Evolutionary conservation across 164 flowering plant species (phyloP), one percentile per base, ranked within the genome.

Genomic region (Kalanchoe fedtschenkoi): DNA sequence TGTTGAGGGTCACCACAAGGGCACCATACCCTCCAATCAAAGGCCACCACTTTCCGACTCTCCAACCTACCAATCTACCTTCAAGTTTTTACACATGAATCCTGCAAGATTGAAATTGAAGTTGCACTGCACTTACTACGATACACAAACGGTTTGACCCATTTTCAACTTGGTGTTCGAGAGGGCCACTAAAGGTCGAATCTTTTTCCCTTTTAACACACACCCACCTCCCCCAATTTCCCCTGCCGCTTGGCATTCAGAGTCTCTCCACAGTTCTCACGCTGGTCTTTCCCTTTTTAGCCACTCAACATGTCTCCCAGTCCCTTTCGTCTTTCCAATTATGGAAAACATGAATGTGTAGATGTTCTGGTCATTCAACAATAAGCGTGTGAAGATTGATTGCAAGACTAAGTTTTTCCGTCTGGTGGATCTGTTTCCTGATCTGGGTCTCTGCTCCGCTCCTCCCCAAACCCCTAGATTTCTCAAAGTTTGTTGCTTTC

Each of bases 21-120:
- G 30, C 56, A 61, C 74, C 74, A 69, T 67, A 26, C 33, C 74
- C 68, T 57, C 84, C 86, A 80, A 82, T 82, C 79, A 79, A 34
- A 77, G 28, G 43, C 54, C 75, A 70, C 76, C 82, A 78, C 76
- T 78, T 61, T 65, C 68, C 42, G 5, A 33, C 44, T 54, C 41
- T 34, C 29, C 60, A n/a, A n/a, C n/a, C n/a, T n/a, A n/a, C n/a
- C n/a, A n/a, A n/a, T n/a, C n/a, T n/a, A n/a, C n/a, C n/a, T n/a
- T n/a, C n/a, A n/a, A n/a, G n/a, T n/a, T n/a, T n/a, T n/a, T 5
- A 5, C 11, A 37, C 39, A 44, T 44, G 51, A 44, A 19, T 5
- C 51, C 5, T 44, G 51, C n/a, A 19, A n/a, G 51, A 44, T 44
- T 19, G 51, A 6, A n/a, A 15, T 4, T 21, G 53, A 42, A n/a